Conservation (phyloP, 2,329 filamentous ascomycete species). For the Aspergillus glaucus region DNA sequence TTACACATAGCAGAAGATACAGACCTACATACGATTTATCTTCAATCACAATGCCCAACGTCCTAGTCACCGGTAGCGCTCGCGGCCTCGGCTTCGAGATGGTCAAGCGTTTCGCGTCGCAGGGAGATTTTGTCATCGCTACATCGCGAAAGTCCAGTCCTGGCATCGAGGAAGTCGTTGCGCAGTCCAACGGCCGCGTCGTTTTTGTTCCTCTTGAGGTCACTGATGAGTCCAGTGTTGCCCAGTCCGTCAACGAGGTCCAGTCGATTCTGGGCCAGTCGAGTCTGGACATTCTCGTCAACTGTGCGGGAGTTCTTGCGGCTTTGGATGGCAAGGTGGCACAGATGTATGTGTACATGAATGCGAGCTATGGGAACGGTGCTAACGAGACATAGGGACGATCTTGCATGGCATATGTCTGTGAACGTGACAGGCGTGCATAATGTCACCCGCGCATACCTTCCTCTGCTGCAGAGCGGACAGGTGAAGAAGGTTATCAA, state of each 20-base stretch:
- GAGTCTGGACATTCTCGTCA: conserved; percentile 38
- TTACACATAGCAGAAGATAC: neutral
- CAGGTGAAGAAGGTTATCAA: conserved; percentile 5
- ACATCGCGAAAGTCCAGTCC: conserved; percentile 6
- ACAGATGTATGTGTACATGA: neutral
- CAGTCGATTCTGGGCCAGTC: conserved; percentile 20
- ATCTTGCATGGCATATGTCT: conserved; percentile 3
- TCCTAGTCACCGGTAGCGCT: conserved; percentile 20
- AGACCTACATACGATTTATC: neutral
- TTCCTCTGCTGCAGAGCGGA: conserved; percentile 2
- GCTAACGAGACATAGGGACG: conserved; percentile 3
- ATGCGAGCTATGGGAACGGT: neutral
- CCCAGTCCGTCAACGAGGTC: conserved; percentile 22
- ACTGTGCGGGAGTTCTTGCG: conserved; percentile 29
- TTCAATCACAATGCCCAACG: conserved; percentile 3
- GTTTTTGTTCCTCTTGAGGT: conserved; percentile 30
- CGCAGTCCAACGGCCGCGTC: conserved; percentile 22
- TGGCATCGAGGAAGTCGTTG: conserved; percentile 23
- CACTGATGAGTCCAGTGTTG: conserved; percentile 22
- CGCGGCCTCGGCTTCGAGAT: conserved; percentile 24
- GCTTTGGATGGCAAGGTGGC: neutral
- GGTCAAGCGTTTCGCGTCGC: conserved; percentile 10
- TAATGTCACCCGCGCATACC: conserved; percentile 2
- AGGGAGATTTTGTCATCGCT: conserved; percentile 5
- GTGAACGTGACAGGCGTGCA: conserved; percentile 6